These are phyloP conservation scores for Podaxis carcinomalis DNA, from an alignment of 768 basidiomycete species.

Conservation along the genomic window DNA sequence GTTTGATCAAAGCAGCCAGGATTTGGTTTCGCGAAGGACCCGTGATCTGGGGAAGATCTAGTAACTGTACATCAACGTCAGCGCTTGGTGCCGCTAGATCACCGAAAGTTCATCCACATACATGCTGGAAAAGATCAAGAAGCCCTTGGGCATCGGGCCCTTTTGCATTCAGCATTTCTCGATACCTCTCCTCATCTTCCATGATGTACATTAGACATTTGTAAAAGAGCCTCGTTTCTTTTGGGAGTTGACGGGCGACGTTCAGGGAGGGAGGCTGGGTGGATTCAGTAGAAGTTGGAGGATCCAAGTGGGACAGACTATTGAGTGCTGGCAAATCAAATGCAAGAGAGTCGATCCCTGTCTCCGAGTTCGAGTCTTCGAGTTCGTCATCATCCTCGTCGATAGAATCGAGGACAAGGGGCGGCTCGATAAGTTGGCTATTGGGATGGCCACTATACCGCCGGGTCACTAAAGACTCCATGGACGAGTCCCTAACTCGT, in stretches of 20 bases:
- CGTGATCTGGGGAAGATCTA: not conserved
- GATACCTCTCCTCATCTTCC: not conserved
- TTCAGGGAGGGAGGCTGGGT: not conserved
- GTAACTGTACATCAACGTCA: not conserved
- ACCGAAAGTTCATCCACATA: not conserved
- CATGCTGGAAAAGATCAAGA: conserved; percentile 2
- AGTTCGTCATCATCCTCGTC: not conserved
- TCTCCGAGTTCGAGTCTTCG: not conserved
- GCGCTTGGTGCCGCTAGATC: not conserved
- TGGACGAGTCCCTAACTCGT: not conserved
- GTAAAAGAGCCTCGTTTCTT: not conserved
- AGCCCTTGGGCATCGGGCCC: not conserved
- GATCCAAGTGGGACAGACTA: not conserved
- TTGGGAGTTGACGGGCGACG: not conserved
- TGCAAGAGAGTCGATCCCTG: not conserved
- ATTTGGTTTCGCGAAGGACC: not conserved
- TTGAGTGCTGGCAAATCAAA: not conserved
- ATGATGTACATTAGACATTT: not conserved
- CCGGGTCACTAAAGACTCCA: not conserved
- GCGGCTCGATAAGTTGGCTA: not conserved
- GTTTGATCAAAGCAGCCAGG: conserved; percentile 7
- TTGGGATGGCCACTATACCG: not conserved
- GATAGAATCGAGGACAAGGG: not conserved
- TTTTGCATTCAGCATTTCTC: not conserved
- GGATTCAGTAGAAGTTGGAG: not conserved